These are phyloP conservation scores for Ogataea pini DNA, from an alignment of 805 yeast genomes.

Conservation along the genomic window DNA sequence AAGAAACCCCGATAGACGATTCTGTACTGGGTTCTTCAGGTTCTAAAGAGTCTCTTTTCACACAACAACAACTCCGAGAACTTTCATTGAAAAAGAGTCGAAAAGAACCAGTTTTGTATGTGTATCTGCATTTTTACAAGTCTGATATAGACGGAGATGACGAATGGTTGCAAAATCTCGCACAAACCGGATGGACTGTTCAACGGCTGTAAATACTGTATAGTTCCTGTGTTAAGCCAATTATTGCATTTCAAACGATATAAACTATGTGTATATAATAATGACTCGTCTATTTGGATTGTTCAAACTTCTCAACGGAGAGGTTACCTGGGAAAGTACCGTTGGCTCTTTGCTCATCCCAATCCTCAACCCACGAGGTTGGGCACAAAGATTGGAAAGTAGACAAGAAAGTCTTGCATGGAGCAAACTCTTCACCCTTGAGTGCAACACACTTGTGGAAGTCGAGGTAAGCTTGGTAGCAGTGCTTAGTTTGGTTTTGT, in stretches of 20 bases:
- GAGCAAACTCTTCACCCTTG: constrained; percentile 98
- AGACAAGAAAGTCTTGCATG: constrained; percentile 92
- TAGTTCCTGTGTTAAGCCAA: constrained; percentile 2
- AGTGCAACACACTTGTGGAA: constrained; percentile 96
- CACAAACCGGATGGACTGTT: constrained; percentile 10
- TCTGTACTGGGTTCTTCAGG: no score
- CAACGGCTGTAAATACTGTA: background rate
- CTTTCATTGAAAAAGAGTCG: constrained; percentile 16
- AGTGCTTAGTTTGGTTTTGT: constrained; percentile 97
- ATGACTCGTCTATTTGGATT: constrained; percentile 7
- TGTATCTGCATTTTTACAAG: constrained; percentile 23
- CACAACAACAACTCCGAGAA: constrained; percentile 10
- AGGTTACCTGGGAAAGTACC: constrained; percentile 44
- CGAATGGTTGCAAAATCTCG: constrained; percentile 6
- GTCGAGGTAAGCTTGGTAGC: constrained; percentile 97
- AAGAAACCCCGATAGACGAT: background rate
- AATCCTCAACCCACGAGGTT: constrained; percentile 77
- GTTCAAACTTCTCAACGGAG: constrained; percentile 35
- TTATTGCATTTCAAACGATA: constrained; percentile 7
- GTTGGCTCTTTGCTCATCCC: constrained; percentile 79
- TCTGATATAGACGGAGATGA: constrained; percentile 1
- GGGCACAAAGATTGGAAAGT: constrained; percentile 89
- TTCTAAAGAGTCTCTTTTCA: constrained; percentile 2
- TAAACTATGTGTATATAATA: constrained; percentile 12
- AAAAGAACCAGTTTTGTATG: constrained; percentile 28